Conservation (phyloP, 75 land plant species). For the Pinus albicaulis region DNA sequence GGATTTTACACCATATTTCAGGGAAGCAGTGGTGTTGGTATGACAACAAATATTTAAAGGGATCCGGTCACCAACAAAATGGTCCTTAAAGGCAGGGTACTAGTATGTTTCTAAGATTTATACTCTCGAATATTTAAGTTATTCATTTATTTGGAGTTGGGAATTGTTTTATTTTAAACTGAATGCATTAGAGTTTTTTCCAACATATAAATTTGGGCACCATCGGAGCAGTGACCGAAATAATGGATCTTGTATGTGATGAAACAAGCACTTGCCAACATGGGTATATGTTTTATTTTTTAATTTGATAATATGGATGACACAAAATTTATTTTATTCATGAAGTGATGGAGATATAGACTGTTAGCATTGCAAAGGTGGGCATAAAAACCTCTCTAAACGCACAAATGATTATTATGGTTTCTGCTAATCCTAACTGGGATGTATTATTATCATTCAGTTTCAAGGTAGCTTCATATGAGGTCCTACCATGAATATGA, state of each 20-base stretch:
- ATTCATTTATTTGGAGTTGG: not conserved
- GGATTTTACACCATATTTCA: conserved; percentile 92
- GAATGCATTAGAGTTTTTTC: not conserved
- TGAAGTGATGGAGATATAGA: conserved; percentile 99
- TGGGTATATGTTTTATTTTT: conserved; percentile 98
- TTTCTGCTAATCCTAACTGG: conserved; percentile 99
- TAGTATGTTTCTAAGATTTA: conserved; percentile 44
- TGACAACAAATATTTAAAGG: conserved; percentile 95
- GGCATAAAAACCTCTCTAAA: conserved; percentile 96
- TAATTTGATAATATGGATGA: conserved; percentile 99
- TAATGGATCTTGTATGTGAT: not conserved
- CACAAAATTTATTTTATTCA: conserved; percentile 90
- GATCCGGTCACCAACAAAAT: conserved; percentile 94
- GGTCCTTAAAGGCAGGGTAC: conserved; percentile 96
- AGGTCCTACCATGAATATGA: not conserved
- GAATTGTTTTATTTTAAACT: not conserved
- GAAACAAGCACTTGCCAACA: conserved; percentile 86
- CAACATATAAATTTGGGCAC: not conserved
- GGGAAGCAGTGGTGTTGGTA: conserved; percentile 99
- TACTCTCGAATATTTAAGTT: not conserved
- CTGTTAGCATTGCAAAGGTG: conserved; percentile 99
- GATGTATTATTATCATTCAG: conserved; percentile 11
- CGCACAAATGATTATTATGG: conserved; percentile 92
- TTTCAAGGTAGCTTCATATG: not conserved
- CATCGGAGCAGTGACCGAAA: not conserved